A percentile compares a stretch with the other conserved stretches of the same genome.
These are phyloP conservation scores for Tetrapisispora arboricola DNA, from an alignment of 805 yeast genomes.

Conservation along the genomic window DNA sequence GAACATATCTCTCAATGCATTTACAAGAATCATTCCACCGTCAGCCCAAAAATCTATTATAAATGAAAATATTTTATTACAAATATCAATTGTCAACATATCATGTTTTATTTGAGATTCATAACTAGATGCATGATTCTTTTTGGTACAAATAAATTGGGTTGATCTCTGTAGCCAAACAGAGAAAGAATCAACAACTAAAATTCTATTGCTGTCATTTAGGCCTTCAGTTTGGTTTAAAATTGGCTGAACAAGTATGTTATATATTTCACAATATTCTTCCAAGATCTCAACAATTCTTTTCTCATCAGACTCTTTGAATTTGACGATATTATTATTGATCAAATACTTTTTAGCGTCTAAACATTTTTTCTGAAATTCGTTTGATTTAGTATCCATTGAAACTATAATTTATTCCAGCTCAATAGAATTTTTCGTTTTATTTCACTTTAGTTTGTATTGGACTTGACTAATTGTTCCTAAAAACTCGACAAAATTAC, in stretches of 20 bases:
- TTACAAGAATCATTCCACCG: conserved; percentile 59
- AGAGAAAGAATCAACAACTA: conserved; percentile 49
- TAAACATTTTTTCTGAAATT: neutral
- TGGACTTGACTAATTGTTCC: no score
- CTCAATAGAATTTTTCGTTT: no score
- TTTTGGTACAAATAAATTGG: conserved; percentile 29
- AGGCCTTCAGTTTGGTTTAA: conserved; percentile 5
- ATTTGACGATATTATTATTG: conserved; percentile 9
- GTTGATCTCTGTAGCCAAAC: conserved; percentile 53
- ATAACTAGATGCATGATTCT: conserved; percentile 11
- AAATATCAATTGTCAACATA: conserved; percentile 14
- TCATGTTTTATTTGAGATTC: conserved; percentile 5
- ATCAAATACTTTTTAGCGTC: conserved; percentile 3
- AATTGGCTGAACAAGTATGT: conserved; percentile 4
- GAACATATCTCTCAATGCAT: conserved; percentile 55
- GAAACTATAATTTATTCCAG: no score
- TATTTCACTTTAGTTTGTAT: no score
- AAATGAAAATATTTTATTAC: conserved; percentile 37
- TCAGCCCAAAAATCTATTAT: conserved; percentile 63
- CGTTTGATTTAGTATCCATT: no score
- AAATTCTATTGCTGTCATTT: conserved; percentile 20
- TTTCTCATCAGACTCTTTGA: neutral
- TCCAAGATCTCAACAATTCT: conserved; percentile 2
- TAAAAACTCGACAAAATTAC: no score
- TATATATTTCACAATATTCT: conserved; percentile 2